Base-by-base conservation (phyloP, 1,139 yeast species). In the Kodamaea suecica region DNA sequence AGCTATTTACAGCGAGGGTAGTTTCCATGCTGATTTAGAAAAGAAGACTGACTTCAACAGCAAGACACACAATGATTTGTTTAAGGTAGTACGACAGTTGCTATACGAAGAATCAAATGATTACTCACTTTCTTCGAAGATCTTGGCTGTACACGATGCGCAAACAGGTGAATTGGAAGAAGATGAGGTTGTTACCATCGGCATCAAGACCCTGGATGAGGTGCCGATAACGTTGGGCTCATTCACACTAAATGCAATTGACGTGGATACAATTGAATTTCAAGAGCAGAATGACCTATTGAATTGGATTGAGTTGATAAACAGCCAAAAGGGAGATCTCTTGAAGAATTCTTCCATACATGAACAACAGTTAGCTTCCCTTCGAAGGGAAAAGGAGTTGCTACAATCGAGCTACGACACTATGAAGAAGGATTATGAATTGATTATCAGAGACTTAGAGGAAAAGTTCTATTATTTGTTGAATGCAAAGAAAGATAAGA, bases 391-490 rank as follows among this genome's bases (percentile, higher is more conserved):
- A 5, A 43, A 42, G 13, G 39, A 31, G 6, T 25, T 34, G 9
- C 36, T 53, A 19, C 47, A 45, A n/a, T 33, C 36, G n/a, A 50
- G 49, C 29, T 47, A 50, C 23, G 48, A 45, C 15, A 40, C 37
- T 14, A 42, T 52, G 35, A 50, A 48, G 24, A 30, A 30, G 4
- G 66, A 66, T 29, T 59, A 60, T 39, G 39, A 53, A 11, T 26
- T 27, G 12, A 58, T 69, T 3, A 42, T 62, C 3, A 39, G 47
- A 2, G 73, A 70, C 44, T 36, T 68, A 23, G 64, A 66, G 39
- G 53, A 49, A 37, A 63, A 66, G 42, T 66, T 66, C 35, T 61
- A 60, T 40, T 62, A 55, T 34, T 57, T 65, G 4, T 48, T 70
- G 30, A 57, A 60, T 36, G 41, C 62, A 17, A 70, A 70, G 43